phyloP scores from a whole-genome alignment of 1,284 basidiomycete genomes.

The Trichosporon sp. region DNA sequence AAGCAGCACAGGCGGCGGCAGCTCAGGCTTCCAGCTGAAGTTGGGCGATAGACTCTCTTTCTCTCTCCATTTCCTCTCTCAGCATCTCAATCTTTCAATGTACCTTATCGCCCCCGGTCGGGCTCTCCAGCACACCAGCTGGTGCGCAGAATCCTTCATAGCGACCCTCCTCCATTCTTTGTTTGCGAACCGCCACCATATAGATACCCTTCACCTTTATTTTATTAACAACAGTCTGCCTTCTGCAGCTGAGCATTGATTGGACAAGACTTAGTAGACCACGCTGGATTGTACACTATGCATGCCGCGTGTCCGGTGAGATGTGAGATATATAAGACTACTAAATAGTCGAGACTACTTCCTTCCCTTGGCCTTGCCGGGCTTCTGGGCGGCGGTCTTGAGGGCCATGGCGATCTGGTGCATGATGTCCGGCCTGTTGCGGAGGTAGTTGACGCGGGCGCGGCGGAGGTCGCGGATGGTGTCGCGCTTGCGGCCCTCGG shows the following conservation, averaged over 20 bases:
- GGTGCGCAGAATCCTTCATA: not conserved
- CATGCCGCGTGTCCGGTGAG: slow-evolving; percentile 18
- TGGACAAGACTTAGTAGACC: slow-evolving; percentile 6
- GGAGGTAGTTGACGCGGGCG: slow-evolving; percentile 47
- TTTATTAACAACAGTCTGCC: slow-evolving; percentile 1
- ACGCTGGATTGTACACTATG: slow-evolving; percentile 25
- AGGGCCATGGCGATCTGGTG: slow-evolving; percentile 42
- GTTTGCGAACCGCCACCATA: not conserved
- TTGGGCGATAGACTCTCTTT: not conserved
- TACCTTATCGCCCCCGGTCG: slow-evolving; percentile 5
- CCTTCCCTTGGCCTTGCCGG: not conserved
- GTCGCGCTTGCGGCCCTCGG: slow-evolving; percentile 33
- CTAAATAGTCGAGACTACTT: not conserved
- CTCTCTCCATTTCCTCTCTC: not conserved
- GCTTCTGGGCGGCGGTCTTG: slow-evolving; percentile 25
- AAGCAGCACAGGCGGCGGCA: slow-evolving; percentile 8
- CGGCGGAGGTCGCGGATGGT: slow-evolving; percentile 38
- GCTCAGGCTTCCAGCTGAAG: slow-evolving; percentile 1
- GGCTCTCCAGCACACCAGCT: not conserved
- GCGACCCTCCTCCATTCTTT: not conserved
- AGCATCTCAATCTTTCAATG: slow-evolving; percentile 5
- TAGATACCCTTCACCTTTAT: not conserved
- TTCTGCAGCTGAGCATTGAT: slow-evolving; percentile 2
- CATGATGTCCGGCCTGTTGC: slow-evolving; percentile 45
- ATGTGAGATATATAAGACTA: not conserved